Conservation (phyloP, 768 basidiomycete genomes). For the Boletus edulis region DNA sequence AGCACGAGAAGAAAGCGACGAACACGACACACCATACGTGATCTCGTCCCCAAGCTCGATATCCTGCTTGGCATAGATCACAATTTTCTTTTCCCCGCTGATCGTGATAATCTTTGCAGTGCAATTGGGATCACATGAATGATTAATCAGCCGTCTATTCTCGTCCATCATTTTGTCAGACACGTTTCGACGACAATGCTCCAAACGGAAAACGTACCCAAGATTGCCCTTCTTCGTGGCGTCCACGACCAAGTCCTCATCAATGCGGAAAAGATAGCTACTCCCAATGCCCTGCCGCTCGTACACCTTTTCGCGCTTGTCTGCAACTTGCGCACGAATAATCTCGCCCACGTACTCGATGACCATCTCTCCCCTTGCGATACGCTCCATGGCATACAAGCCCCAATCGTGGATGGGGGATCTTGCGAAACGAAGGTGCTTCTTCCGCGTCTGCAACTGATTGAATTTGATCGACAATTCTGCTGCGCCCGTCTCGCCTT, state of each 20-base stretch:
- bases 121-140: slow-evolving; percentile 95
- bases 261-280: slow-evolving; percentile 96
- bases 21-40: slow-evolving; percentile 77
- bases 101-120: slow-evolving; percentile 91
- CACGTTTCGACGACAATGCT: slow-evolving; percentile 1
- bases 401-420: slow-evolving; percentile 99
- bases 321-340: slow-evolving; percentile 92
- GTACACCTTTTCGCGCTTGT: slow-evolving; percentile 95
- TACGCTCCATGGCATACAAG: slow-evolving; percentile 95
- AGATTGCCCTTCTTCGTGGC: slow-evolving; percentile 99
- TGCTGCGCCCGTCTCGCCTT: slow-evolving; percentile 67
- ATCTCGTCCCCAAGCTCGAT: slow-evolving; percentile 98
- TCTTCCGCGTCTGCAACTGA: slow-evolving; percentile 96
- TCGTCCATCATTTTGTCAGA: slow-evolving; percentile 6
- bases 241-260: slow-evolving; percentile 97
- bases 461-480: slow-evolving; percentile 94
- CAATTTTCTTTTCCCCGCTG: slow-evolving; percentile 94
- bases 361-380: slow-evolving; percentile 94
- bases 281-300: slow-evolving; percentile 97
- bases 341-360: slow-evolving; percentile 99
- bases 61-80: slow-evolving; percentile 96
- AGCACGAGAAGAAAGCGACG: neutral
- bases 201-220: slow-evolving; percentile 56
- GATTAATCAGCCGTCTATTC: slow-evolving; percentile 91
- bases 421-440: slow-evolving; percentile 91